phyloP scores from a whole-genome alignment of 345 rosid genomes.

The Populus davidiana region DNA sequence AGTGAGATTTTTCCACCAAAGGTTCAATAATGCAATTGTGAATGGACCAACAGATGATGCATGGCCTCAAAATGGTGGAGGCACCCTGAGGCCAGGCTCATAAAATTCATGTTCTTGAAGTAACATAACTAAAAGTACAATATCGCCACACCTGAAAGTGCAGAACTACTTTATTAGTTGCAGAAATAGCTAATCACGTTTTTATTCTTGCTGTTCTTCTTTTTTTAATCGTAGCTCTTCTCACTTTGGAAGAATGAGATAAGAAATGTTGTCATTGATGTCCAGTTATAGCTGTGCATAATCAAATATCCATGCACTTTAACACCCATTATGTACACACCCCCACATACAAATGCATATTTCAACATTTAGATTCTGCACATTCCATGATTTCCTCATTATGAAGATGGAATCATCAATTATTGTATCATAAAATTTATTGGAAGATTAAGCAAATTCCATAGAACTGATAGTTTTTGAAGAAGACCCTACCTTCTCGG shows the following conservation, averaged over 20 bases:
- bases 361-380: background rate
- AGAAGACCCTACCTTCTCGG: conserved; percentile 64
- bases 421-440: background rate
- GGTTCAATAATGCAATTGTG: conserved; percentile 2
- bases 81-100: background rate
- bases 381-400: background rate
- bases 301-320: background rate
- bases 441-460: background rate
- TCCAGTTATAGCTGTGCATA: background rate
- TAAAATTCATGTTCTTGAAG: background rate
- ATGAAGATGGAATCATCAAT: background rate
- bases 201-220: background rate
- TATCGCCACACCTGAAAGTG: background rate
- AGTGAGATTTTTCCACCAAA: background rate
- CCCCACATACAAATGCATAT: background rate
- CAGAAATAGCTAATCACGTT: background rate
- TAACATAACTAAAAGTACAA: background rate
- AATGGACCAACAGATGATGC: background rate
- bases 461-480: background rate
- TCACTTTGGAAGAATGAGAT: background rate
- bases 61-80: background rate
- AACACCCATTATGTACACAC: background rate
- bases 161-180: background rate
- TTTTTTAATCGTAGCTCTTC: background rate
- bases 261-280: background rate